Evolutionary conservation across 495 filamentous ascomycete genomes (phyloP), one percentile per base, ranked within the genome.

Genomic region (Talaromyces proteolyticus): DNA sequence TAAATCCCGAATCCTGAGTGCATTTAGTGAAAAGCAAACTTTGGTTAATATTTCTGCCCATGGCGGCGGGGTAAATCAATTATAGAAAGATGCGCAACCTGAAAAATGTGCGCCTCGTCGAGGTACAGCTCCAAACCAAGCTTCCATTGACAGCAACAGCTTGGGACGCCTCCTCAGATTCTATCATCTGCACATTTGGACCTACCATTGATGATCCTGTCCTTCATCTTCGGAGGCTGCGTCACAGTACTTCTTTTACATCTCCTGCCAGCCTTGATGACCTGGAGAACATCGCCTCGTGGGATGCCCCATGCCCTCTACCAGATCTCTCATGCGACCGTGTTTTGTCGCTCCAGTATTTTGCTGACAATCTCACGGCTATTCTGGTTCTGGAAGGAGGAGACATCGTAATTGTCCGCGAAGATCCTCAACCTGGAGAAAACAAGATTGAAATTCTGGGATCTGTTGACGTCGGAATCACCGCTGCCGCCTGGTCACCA

Each of bases 371-470:
- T 44, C 59, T 78, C 45, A 87, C 83, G 36, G 80, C 82, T 57
- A 91, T 86, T 63, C 69, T 98, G 38, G 80, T 96, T 50, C 67
- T 97, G n/a, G 87, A 87, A 53, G 88, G 87, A 34, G 93, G 93
- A 42, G 90, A 98, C 67, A 91, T 98, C 56, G 70, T 95, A 44
- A 71, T 89, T 53, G 85, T 97, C 36, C 77, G 82, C 45, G 90
- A 95, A 61, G 80, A 88, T 44, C 83, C 87, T 37, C 63, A 80
- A n/a, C 68, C 70, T 18, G 78, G 73, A 44, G 78, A 86, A 63
- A 84, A 86, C 29, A 85, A 88, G 57, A 88, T 96, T 53, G 93
- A 96, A 64, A 97, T 96, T 53, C 76, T 96, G 56, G 93, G 94
- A 53, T 94, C 90, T 24, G 84, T 97, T 20, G 88, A 94, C 66